phyloP scores from a whole-genome alignment of 495 filamentous ascomycete species.

The Podospora didyma region DNA sequence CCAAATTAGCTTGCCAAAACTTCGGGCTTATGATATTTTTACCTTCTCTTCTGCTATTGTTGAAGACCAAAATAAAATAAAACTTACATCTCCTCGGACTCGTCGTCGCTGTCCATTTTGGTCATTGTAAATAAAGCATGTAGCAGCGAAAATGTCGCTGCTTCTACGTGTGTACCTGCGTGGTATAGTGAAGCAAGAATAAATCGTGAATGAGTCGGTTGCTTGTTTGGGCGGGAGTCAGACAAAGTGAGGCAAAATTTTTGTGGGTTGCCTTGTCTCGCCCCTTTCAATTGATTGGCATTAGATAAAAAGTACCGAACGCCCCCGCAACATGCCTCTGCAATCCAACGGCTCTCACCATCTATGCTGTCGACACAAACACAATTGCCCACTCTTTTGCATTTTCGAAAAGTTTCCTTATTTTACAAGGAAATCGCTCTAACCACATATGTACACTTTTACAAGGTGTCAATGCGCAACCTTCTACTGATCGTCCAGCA shows the following conservation, averaged over 20 bases:
- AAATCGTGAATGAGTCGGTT: background rate
- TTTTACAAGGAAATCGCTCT: slow-evolving; percentile 24
- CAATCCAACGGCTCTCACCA: too few species aligned
- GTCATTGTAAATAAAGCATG: slow-evolving; percentile 20
- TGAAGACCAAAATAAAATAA: too few species aligned
- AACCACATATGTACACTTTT: slow-evolving; percentile 43
- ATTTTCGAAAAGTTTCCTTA: slow-evolving; percentile 3
- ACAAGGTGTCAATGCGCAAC: slow-evolving; percentile 16
- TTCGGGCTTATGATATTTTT: too few species aligned
- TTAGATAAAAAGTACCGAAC: background rate
- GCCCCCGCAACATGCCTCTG: background rate
- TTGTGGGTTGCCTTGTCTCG: background rate
- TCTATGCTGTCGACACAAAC: background rate
- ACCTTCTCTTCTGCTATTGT: too few species aligned
- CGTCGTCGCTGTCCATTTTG: slow-evolving; percentile 18
- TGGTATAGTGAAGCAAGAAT: background rate
- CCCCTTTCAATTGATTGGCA: background rate
- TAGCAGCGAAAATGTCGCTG: too few species aligned
- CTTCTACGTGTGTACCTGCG: too few species aligned
- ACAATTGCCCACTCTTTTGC: background rate
- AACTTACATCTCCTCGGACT: slow-evolving; percentile 41
- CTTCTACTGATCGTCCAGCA: slow-evolving; percentile 79
- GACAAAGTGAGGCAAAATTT: background rate
- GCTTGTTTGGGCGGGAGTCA: too few species aligned
- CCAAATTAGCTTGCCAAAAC: background rate